Conservation (phyloP, 2,329 filamentous ascomycete species). For the Parasarocladium wereldwijsianum region DNA sequence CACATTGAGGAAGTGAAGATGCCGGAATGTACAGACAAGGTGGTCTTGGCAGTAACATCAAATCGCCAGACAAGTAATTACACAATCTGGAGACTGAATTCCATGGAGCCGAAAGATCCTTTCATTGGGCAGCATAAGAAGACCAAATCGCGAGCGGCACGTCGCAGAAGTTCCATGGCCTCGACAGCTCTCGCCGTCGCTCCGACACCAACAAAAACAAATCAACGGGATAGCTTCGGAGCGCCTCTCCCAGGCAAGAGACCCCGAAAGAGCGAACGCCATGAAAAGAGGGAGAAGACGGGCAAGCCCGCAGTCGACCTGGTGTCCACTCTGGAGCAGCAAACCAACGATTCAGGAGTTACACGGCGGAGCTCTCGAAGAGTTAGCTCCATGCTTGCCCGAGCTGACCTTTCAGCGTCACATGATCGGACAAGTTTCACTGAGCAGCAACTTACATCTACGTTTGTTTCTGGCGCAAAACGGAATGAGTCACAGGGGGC, state of each 20-base stretch:
- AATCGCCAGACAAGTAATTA: conserved; percentile 66
- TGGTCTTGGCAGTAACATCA: conserved; percentile 67
- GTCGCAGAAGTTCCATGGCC: conserved; percentile 51
- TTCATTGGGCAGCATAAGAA: conserved; percentile 32
- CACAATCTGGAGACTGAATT: conserved; percentile 72
- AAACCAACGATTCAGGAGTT: conserved; percentile 38
- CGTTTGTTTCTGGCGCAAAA: conserved; percentile 31
- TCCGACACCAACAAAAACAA: conserved; percentile 60
- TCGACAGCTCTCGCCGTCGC: conserved; percentile 25
- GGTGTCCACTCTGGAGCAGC: conserved; percentile 55
- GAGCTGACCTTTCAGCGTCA: conserved; percentile 73
- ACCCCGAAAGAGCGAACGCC: conserved; percentile 30
- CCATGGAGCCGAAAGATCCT: conserved; percentile 53
- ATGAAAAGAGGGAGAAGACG: conserved; percentile 30
- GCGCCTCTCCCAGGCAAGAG: conserved; percentile 38
- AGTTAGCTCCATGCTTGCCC: conserved; percentile 80
- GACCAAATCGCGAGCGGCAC: conserved; percentile 28
- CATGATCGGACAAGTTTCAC: conserved; percentile 70
- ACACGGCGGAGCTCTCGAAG: conserved; percentile 53
- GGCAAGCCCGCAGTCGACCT: conserved; percentile 35
- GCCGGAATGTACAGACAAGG: conserved; percentile 28
- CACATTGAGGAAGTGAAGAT: conserved; percentile 60
- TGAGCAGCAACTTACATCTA: conserved; percentile 35
- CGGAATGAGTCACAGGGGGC: conserved; percentile 56
- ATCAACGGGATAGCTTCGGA: conserved; percentile 62